Evolutionary conservation across 2,329 filamentous ascomycete genomes (phyloP).

Genomic region (Niveomyces coronatus): DNA sequence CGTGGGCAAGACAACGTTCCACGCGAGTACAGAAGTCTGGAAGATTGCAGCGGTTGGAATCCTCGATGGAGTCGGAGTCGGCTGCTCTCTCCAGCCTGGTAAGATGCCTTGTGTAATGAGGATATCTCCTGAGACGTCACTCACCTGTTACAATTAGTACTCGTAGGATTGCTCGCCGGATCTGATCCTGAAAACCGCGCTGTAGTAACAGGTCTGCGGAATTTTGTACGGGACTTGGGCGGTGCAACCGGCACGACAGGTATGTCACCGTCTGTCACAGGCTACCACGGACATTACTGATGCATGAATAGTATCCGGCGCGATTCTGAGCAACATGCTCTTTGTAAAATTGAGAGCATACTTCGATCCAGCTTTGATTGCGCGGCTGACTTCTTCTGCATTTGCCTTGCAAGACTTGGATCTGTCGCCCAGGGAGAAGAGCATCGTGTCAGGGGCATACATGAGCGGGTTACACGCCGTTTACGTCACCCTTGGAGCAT

Average conservation of each 20-base stretch:
- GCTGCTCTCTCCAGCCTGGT: slow-evolving; percentile 5
- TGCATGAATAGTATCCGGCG: slow-evolving; percentile 1
- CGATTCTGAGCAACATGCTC: slow-evolving; percentile 1
- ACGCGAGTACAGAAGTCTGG: not conserved
- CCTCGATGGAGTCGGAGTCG: slow-evolving; percentile 1
- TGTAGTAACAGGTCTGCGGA: slow-evolving; percentile 1
- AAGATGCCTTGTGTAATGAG: not conserved
- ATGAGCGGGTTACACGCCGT: not conserved
- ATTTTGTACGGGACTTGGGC: slow-evolving; percentile 4
- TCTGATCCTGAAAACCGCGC: slow-evolving; percentile 2
- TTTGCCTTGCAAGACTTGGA: slow-evolving; percentile 5
- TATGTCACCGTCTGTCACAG: too few species aligned
- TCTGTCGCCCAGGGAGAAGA: not conserved
- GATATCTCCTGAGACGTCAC: too few species aligned
- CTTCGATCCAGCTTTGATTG: not conserved
- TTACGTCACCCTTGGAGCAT: not conserved
- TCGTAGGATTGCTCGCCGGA: slow-evolving; percentile 2
- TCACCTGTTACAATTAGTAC: too few species aligned
- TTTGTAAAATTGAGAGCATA: not conserved
- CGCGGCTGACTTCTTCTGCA: not conserved
- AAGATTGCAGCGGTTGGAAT: not conserved
- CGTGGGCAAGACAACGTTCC: not conserved
- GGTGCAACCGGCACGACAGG: slow-evolving; percentile 4
- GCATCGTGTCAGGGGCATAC: not conserved
- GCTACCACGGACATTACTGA: too few species aligned